Evolutionary conservation across 2,329 filamentous ascomycete species (phyloP), one percentile per base, ranked within the genome.

Genomic region (Fusarium nurragi): DNA sequence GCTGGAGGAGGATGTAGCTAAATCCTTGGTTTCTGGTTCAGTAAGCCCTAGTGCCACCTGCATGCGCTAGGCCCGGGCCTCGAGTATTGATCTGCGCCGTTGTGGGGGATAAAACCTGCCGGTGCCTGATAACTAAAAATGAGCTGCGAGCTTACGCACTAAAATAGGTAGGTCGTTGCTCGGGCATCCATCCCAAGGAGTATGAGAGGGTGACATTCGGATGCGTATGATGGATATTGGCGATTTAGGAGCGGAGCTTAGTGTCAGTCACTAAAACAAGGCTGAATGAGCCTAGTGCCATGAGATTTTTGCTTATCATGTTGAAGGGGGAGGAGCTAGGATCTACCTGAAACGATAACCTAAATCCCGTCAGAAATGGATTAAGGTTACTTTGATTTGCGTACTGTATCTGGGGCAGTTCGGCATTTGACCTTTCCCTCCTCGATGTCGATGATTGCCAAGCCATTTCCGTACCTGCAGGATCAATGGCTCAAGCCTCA

Each of bases 11-110:
- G 41, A 43, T 32, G 43, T 32, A 30, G 50, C 58, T 62, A 62
- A 26, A 49, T 49, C 43, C 43, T 36, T 49, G 10, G 44, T 21
- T 49, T n/a, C 16, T 41, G 6, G 39, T 23, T n/a, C 37, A 18
- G 58, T 62, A 40, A 63, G 51, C 59, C 48, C 59, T 62, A 62
- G 50, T 40, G 28, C 28, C 32, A 36, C 23, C 14, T 45, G 26
- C 51, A 30, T 51, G 40, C 58, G 28, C 59, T 62, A 57, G 58
- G 59, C 21, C 39, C 39, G 51, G 59, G 58, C 48, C 58, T 55
- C 56, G 19, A 36, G 32, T 9, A 34, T 10, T 34, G 32, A 34
- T 34, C 16, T 34, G 16, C 32, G 32, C 32, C n/a, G 10, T 34
- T 11, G 10, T 34, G 16, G 32, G 30, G 32, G 32, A 34, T 18